These are phyloP conservation scores for Asclepias syriaca DNA, from an alignment of 257 asterid genomes.

Conservation along the genomic window DNA sequence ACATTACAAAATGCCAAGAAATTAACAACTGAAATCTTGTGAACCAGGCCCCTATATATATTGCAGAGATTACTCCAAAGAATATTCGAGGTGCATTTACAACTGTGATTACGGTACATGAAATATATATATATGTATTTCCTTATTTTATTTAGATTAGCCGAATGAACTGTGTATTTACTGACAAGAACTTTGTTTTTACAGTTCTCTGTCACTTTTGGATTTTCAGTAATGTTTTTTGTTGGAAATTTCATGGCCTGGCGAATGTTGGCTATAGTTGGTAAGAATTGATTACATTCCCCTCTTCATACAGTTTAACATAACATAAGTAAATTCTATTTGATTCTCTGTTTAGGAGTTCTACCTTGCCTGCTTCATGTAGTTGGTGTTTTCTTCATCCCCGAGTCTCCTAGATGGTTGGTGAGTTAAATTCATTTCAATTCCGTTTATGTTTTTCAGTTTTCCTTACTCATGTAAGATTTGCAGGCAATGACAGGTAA, in stretches of 20 bases:
- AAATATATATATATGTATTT: background rate
- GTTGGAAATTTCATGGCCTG: conserved; percentile 22
- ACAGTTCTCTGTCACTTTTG: conserved; percentile 20
- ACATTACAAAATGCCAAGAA: background rate
- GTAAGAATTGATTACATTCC: conserved; percentile 12
- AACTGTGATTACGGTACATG: conserved; percentile 16
- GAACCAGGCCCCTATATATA: conserved; percentile 19
- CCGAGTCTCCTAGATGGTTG: conserved; percentile 30
- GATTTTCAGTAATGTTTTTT: conserved; percentile 23
- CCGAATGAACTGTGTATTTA: background rate
- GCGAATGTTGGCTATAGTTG: conserved; percentile 20
- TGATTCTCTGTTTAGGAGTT: conserved; percentile 8
- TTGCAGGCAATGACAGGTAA: conserved; percentile 27
- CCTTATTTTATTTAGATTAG: background rate
- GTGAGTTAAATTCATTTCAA: conserved; percentile 5
- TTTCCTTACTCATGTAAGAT: background rate
- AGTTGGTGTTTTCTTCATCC: conserved; percentile 16
- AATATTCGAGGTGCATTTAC: conserved; percentile 18
- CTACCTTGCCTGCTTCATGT: conserved; percentile 19
- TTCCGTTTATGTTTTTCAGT: background rate
- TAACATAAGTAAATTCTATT: background rate
- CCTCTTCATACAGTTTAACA: background rate
- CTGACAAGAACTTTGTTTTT: background rate
- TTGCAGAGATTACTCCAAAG: conserved; percentile 24
- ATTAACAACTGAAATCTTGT: background rate